phyloP scores from a whole-genome alignment of 108 stramenopile genomes.

The Cylindrotheca fusiformis region DNA sequence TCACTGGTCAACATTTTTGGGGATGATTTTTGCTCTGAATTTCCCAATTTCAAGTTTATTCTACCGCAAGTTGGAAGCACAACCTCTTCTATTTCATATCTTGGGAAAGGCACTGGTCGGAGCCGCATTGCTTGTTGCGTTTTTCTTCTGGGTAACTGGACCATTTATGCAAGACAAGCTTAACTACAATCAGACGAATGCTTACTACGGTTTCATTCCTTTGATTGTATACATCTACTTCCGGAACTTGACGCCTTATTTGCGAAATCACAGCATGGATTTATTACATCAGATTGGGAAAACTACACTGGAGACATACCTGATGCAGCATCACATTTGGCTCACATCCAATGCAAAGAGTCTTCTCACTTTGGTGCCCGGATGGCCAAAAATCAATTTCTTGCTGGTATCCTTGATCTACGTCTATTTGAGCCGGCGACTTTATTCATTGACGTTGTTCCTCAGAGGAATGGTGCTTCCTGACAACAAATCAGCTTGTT shows the following conservation, averaged over 20 bases:
- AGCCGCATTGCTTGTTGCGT: slow-evolving; percentile 46
- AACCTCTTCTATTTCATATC: slow-evolving; percentile 22
- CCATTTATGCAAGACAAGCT: slow-evolving; percentile 80
- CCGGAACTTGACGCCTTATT: slow-evolving; percentile 87
- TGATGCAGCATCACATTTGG: slow-evolving; percentile 99
- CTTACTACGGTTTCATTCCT: slow-evolving; percentile 93
- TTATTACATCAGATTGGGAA: slow-evolving; percentile 93
- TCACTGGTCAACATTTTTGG: slow-evolving; percentile 94
- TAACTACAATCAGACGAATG: slow-evolving; percentile 93
- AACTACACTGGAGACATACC: slow-evolving; percentile 96
- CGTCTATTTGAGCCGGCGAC: slow-evolving; percentile 51
- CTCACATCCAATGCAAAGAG: slow-evolving; percentile 86
- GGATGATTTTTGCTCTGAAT: slow-evolving; percentile 94
- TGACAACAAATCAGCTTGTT: slow-evolving; percentile 51
- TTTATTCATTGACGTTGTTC: slow-evolving; percentile 62
- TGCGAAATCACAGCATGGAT: slow-evolving; percentile 81
- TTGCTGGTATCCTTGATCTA: slow-evolving; percentile 68
- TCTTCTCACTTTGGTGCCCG: slow-evolving; percentile 70
- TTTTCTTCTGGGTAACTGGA: slow-evolving; percentile 70
- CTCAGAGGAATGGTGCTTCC: slow-evolving; percentile 75
- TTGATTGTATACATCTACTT: slow-evolving; percentile 92
- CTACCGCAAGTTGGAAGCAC: slow-evolving; percentile 80
- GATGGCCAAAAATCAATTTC: slow-evolving; percentile 80
- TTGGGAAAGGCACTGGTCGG: slow-evolving; percentile 54
- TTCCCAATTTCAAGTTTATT: slow-evolving; percentile 88